A percentile compares a stretch with the other conserved stretches of the same genome.
Evolutionary conservation across 345 rosid species (phyloP).

Genomic region (Kernera saxatilis): DNA sequence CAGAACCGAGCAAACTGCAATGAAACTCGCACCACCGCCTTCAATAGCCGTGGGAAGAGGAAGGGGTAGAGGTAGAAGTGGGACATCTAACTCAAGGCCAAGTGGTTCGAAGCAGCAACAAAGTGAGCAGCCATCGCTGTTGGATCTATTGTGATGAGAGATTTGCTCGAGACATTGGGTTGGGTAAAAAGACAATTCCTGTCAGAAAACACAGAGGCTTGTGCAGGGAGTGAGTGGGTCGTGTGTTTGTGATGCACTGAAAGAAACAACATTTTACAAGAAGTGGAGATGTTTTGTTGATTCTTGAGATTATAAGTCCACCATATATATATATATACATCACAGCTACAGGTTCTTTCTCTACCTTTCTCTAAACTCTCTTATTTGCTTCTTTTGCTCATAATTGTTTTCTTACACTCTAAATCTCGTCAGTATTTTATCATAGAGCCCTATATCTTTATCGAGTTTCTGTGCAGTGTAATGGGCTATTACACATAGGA

Average conservation of each 20-base stretch:
- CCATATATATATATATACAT: background rate
- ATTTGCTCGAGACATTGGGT: background rate
- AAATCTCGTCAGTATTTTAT: background rate
- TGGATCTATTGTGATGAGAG: conserved; percentile 58
- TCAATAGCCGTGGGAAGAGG: conserved; percentile 69
- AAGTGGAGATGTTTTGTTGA: background rate
- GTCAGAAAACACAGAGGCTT: background rate
- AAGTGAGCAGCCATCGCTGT: conserved; percentile 48
- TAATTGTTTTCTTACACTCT: background rate
- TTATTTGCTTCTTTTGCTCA: background rate
- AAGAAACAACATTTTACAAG: background rate
- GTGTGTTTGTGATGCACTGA: background rate
- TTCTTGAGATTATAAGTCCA: background rate
- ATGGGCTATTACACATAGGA: background rate
- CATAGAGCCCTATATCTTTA: background rate
- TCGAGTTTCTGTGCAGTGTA: background rate
- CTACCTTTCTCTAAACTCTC: background rate
- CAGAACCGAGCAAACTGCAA: conserved; percentile 55
- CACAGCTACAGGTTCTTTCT: conserved; percentile 7
- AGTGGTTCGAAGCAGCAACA: conserved; percentile 42
- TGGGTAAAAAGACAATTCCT: background rate
- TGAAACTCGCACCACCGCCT: conserved; percentile 88
- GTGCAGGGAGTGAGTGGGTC: conserved; percentile 2
- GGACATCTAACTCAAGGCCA: conserved; percentile 35
- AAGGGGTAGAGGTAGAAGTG: conserved; percentile 49